phyloP scores from a whole-genome alignment of 768 basidiomycete genomes.

The Termitomyces eurrhizus region DNA sequence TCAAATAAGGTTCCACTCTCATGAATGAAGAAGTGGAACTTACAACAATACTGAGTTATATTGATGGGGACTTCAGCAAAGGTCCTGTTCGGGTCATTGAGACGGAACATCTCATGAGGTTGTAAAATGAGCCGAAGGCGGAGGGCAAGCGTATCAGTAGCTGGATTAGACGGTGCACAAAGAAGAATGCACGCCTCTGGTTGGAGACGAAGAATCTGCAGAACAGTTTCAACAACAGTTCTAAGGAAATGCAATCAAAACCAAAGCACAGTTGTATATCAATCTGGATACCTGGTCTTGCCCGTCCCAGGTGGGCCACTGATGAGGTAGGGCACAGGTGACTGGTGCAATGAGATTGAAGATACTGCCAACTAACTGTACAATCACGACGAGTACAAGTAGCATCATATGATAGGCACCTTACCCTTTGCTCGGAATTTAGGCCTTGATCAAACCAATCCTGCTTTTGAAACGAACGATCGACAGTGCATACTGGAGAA shows the following conservation, averaged over 20 bases:
- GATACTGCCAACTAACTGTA: conserved; percentile 36
- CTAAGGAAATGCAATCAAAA: conserved; percentile 18
- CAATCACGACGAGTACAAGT: not conserved
- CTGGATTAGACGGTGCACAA: conserved; percentile 49
- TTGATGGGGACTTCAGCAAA: conserved; percentile 45
- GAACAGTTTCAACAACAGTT: conserved; percentile 45
- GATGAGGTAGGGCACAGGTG: conserved; percentile 44
- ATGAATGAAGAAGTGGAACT: conserved; percentile 12
- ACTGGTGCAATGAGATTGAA: conserved; percentile 38
- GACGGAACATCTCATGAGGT: conserved; percentile 41
- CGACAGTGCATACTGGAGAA: conserved; percentile 15
- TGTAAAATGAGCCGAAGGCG: conserved; percentile 34
- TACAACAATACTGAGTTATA: conserved; percentile 47
- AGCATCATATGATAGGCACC: not conserved
- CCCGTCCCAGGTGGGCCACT: conserved; percentile 50
- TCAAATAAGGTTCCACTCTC: not conserved
- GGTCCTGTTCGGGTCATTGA: conserved; percentile 46
- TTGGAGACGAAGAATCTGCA: conserved; percentile 45
- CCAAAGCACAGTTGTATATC: not conserved
- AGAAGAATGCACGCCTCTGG: conserved; percentile 45
- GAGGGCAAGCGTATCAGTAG: conserved; percentile 44
- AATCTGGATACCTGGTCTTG: conserved; percentile 38
- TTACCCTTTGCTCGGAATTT: conserved; percentile 43
- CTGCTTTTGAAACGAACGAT: conserved; percentile 25
- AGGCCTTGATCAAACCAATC: conserved; percentile 44